Conservation (phyloP, 2,329 filamentous ascomycete species). For the Penicillium verrucosum region DNA sequence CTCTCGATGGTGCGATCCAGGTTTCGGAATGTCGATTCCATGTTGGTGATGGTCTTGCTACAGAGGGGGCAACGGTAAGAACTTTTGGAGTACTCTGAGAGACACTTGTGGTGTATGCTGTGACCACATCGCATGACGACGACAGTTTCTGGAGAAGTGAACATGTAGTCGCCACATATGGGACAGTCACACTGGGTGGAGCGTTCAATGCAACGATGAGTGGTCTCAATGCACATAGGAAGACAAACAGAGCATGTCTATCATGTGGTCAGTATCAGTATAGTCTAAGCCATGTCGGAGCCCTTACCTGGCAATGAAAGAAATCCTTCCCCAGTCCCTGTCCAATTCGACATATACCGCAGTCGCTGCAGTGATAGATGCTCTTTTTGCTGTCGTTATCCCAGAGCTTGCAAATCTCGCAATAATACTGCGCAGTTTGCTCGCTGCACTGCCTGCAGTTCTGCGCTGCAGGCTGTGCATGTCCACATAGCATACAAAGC, state of each 20-base stretch:
- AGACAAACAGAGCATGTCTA: constrained; percentile 92
- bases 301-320: constrained; percentile 87
- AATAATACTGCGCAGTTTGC: constrained; percentile 84
- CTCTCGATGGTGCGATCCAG: constrained; percentile 80
- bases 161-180: constrained; percentile 95
- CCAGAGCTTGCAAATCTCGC: constrained; percentile 92
- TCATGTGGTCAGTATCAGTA: constrained; percentile 15
- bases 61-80: constrained; percentile 97
- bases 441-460: constrained; percentile 73
- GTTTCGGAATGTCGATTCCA: constrained; percentile 92
- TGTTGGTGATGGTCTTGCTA: constrained; percentile 94
- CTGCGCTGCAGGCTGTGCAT: constrained; percentile 77
- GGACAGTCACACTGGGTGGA: constrained; percentile 95
- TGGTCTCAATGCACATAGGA: constrained; percentile 76
- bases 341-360: constrained; percentile 89
- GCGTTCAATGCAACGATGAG: constrained; percentile 90
- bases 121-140: constrained; percentile 96
- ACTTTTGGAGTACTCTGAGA: constrained; percentile 78
- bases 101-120: constrained; percentile 88
- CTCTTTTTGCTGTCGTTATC: constrained; percentile 86
- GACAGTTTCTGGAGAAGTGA: constrained; percentile 81
- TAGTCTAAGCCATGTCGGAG: no score
- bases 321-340: constrained; percentile 94
- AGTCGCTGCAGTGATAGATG: constrained; percentile 95
- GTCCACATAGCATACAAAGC: constrained; percentile 93